phyloP scores from a whole-genome alignment of 345 rosid species.

The Aurinia saxatilis region DNA sequence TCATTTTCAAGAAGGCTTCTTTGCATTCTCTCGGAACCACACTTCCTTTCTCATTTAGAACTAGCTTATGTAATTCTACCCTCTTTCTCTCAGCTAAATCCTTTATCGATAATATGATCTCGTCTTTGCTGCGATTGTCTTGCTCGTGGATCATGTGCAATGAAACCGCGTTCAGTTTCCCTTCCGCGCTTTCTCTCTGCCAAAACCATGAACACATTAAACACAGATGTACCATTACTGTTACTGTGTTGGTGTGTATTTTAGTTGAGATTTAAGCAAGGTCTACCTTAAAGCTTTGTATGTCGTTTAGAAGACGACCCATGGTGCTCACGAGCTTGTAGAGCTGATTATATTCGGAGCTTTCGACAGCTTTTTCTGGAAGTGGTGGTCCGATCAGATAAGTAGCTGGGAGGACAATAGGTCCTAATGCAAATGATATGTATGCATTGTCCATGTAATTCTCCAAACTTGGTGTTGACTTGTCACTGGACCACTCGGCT shows the following conservation, averaged over 20 bases:
- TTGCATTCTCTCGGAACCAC: constrained; percentile 61
- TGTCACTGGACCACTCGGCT: constrained; percentile 49
- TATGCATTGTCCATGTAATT: constrained; percentile 66
- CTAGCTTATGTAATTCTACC: constrained; percentile 43
- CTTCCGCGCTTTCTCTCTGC: constrained; percentile 70
- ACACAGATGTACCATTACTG: not conserved
- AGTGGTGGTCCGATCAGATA: constrained; percentile 69
- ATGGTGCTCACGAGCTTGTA: constrained; percentile 58
- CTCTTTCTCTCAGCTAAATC: constrained; percentile 25
- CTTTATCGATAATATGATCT: constrained; percentile 33
- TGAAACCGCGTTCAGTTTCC: constrained; percentile 64
- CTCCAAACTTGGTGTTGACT: constrained; percentile 49
- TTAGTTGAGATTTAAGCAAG: no score
- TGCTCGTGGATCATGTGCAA: constrained; percentile 41
- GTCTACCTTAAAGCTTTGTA: constrained; percentile 55
- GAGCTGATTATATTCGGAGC: constrained; percentile 36
- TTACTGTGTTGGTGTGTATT: no score
- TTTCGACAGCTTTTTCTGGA: constrained; percentile 34
- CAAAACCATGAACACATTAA: not conserved
- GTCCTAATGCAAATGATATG: constrained; percentile 76
- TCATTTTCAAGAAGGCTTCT: constrained; percentile 76
- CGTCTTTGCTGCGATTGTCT: constrained; percentile 29
- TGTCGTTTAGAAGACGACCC: constrained; percentile 85
- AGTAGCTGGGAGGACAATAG: constrained; percentile 70
- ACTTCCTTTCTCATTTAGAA: constrained; percentile 47